Evolutionary conservation across 306 rosid species (phyloP), one percentile per base, ranked within the genome.

Genomic region (Cyclanthera cordifolia): DNA sequence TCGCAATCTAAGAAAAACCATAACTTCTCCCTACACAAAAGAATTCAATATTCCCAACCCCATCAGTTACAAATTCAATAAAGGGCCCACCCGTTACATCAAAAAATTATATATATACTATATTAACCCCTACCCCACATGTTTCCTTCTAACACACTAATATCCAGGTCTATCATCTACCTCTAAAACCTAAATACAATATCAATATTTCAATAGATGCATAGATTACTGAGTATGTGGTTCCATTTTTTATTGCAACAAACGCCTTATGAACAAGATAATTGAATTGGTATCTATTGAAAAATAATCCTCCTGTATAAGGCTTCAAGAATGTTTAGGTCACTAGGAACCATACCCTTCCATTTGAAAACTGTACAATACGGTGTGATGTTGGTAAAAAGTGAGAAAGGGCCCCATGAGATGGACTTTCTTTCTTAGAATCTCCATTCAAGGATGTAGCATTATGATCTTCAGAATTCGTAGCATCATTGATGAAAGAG

Each of bases 281-380:
- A 20, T 27, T 10, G 30, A 49, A 68, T 2, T 23, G n/a, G 25
- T 25, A 67, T 46, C 25, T 11, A 46, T 9, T 15, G 17, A 24
- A 13, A 24, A 65, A n/a, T 6, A 65, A 66, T 37, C 43, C 53
- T 59, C 66, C 47, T 0, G 48, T 39, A 11, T 19, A 41, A 20
- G 12, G 32, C 53, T 65, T 5, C 53, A 6, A 65, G n/a, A 23
- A 65, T 43, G 23, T 13, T 23, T 48, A 43, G 49, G 37, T 45
- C 53, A 65, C 6, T 6, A 30, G 60, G 56, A 53, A 60, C 27
- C 69, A 72, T 79, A 85, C 99, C 96, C 84, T 88, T 78, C 97
- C 99, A 85, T 94, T 86, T 23, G 99, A 94, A 82, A 94, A 94
- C 79, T 94, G 99, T 60, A 90, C 99, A 74, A 94, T 94, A 24